Evolutionary conservation across 176 grass and related monocot species (phyloP), one percentile per base, ranked within the genome.

Genomic region (Triticum monococcum): DNA sequence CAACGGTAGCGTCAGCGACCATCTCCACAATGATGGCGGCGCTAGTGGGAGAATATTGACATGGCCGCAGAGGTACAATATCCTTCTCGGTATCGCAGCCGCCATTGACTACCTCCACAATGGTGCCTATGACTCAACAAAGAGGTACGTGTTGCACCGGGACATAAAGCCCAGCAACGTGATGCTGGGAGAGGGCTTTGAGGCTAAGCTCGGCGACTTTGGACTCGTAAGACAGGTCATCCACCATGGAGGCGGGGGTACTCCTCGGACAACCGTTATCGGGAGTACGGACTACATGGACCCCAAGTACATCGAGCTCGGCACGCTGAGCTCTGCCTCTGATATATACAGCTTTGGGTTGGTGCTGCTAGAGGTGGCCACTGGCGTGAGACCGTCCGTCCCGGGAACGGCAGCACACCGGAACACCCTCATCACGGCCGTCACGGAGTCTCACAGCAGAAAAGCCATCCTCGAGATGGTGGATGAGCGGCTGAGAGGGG

Each of bases 91-190:
- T 11, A 12, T 84, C 4, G 57, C 57, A n/a, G 8, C 25, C 11
- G 82, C 82, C 57, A 18, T 84, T 0, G 71, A 75, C 0, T 84
- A 84, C 71, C 71, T 84, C 57, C 82, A 84, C 57, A 75, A 38
- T 0, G 6, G 82, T 38, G 1, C 32, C 22, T 50, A 66, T 0
- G 40, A 45, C 14, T 11, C 9, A 9, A 3, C 31, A 8, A 36
- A 20, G 66, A 9, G 3, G 16, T 68, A 68, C 24, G 26, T 80
- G 24, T 41, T 75, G 72, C 72, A 75, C 72, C 72, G 41, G 23
- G 72, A 75, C 72, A 75, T 75, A 43, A 75, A 75, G 41, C 72
- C 72, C 41, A 50, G 41, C 1, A 75, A 75, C 24, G 72, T 75
- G 72, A 48, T 75, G 72, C 41, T 75, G 7, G 72, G 43, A 14